These are phyloP conservation scores for Populus tremula DNA, from an alignment of 345 rosid genomes.

Conservation along the genomic window DNA sequence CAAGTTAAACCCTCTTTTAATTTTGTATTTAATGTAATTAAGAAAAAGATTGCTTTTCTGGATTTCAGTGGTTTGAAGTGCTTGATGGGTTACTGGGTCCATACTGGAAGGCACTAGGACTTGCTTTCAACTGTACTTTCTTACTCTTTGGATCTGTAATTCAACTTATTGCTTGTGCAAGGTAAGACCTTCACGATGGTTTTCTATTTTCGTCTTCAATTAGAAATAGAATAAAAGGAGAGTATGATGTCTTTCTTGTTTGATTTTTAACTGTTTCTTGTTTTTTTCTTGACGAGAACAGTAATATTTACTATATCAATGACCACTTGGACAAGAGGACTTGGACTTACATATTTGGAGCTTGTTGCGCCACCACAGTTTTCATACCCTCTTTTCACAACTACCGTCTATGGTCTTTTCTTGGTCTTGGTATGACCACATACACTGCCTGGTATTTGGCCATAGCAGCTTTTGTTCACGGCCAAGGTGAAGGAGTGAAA, in stretches of 20 bases:
- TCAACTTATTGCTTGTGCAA: constrained; percentile 97
- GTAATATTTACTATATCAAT: constrained; percentile 96
- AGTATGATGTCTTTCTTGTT: constrained; percentile 7
- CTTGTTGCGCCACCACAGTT: constrained; percentile 99
- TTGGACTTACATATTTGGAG: constrained; percentile 99
- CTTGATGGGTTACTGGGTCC: constrained; percentile 92
- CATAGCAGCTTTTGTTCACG: constrained; percentile 72
- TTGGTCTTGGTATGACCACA: constrained; percentile 99
- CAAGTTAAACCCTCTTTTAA: background rate
- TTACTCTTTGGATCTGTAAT: constrained; percentile 95
- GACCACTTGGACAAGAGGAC: constrained; percentile 96
- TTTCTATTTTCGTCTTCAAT: background rate
- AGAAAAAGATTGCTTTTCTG: background rate
- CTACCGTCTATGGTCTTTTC: constrained; percentile 97
- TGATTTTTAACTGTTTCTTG: background rate
- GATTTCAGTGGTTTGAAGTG: constrained; percentile 91
- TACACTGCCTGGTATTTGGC: constrained; percentile 97
- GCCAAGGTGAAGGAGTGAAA: constrained; percentile 69
- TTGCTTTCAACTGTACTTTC: constrained; percentile 98
- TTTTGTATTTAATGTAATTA: background rate
- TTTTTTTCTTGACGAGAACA: constrained; percentile 22
- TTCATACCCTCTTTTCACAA: constrained; percentile 98
- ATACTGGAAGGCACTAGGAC: constrained; percentile 93
- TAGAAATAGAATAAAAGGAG: background rate
- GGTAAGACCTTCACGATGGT: constrained; percentile 30